Percentiles rank a stretch among this genome's conserved stretches.
These are phyloP conservation scores for Potentilla sterilis DNA, from an alignment of 306 rosid species.

Conservation along the genomic window DNA sequence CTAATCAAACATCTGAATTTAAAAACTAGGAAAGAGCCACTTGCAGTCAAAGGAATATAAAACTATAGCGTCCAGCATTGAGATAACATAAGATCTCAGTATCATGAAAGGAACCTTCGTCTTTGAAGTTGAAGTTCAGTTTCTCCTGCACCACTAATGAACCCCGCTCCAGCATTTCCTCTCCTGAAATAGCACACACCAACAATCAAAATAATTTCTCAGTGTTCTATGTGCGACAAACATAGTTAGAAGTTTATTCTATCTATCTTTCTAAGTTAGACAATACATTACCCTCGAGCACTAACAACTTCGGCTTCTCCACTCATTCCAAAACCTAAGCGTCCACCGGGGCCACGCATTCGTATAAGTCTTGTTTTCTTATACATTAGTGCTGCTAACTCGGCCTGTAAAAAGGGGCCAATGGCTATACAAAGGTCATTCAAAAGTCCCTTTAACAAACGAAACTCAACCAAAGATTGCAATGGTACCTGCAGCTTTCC, in stretches of 20 bases:
- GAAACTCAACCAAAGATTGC: constrained; percentile 6
- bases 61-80: too few species aligned
- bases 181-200: constrained; percentile 54
- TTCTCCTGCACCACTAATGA: constrained; percentile 98
- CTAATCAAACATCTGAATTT: constrained; percentile 1
- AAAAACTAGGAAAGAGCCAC: not conserved
- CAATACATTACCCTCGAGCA: constrained; percentile 67
- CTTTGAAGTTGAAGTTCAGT: constrained; percentile 96
- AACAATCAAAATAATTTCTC: constrained; percentile 15
- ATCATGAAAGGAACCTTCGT: constrained; percentile 56
- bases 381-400: constrained; percentile 81
- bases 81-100: not conserved
- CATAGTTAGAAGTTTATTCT: not conserved
- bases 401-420: constrained; percentile 52
- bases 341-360: constrained; percentile 64
- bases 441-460: not conserved
- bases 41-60: too few species aligned
- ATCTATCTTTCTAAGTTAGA: not conserved
- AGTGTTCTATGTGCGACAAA: not conserved
- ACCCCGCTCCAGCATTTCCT: constrained; percentile 95
- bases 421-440: constrained; percentile 6
- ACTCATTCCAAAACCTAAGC: constrained; percentile 59
- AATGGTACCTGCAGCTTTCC: constrained; percentile 71
- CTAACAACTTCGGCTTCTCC: constrained; percentile 95
- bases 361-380: constrained; percentile 88